Conservation (phyloP, 352 stramenopile genomes). For the Phytopythium boreale region DNA sequence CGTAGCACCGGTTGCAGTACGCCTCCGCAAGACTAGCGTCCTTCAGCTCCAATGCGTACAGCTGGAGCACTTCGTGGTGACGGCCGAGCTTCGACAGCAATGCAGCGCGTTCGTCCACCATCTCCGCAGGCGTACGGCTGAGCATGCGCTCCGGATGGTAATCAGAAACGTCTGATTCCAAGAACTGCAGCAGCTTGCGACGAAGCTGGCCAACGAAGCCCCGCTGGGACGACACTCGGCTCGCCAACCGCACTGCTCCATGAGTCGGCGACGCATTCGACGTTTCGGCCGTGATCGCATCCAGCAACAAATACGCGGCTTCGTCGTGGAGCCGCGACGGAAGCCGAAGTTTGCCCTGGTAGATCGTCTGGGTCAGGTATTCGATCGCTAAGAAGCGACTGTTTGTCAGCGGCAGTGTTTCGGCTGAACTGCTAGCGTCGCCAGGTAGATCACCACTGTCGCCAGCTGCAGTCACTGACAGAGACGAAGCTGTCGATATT, state of each 20-base stretch:
- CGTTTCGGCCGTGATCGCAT: constrained; percentile 54
- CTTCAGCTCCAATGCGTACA: constrained; percentile 75
- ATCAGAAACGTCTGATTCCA: constrained; percentile 43
- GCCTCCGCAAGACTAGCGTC: constrained; percentile 67
- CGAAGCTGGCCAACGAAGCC: constrained; percentile 56
- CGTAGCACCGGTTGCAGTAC: constrained; percentile 83
- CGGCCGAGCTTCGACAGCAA: constrained; percentile 69
- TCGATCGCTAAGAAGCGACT: constrained; percentile 74
- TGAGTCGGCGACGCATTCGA: constrained; percentile 13
- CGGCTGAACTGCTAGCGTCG: neutral
- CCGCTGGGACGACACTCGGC: constrained; percentile 51
- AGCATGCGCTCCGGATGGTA: constrained; percentile 84
- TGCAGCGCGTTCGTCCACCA: constrained; percentile 79
- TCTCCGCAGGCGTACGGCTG: constrained; percentile 63
- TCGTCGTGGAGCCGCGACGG: constrained; percentile 68
- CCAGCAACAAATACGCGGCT: constrained; percentile 72
- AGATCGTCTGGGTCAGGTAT: constrained; percentile 76
- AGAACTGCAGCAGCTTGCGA: constrained; percentile 61
- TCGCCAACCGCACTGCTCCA: constrained; percentile 31
- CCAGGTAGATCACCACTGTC: neutral
- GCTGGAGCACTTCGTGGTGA: constrained; percentile 77
- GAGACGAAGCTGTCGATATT: constrained; percentile 17
- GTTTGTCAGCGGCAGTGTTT: constrained; percentile 46
- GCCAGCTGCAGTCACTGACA: neutral
- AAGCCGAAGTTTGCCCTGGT: constrained; percentile 26